Base-by-base conservation (phyloP, 1,284 basidiomycete species). In the Megacollybia platyphylla region DNA sequence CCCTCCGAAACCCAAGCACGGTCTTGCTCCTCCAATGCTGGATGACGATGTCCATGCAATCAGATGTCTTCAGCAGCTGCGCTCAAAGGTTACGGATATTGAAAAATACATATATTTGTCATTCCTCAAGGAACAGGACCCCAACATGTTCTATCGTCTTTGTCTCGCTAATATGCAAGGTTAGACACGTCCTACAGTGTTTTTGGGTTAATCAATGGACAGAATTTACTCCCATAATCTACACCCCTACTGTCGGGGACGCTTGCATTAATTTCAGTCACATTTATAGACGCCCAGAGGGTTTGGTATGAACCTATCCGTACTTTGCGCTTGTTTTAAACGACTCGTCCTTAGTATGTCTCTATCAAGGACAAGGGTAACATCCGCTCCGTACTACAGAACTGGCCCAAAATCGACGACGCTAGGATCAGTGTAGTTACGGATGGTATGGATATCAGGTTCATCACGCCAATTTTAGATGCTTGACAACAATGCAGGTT, bases 71-170 rank as follows among this genome's bases (percentile, higher is more conserved):
- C 62, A 61, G 13, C 87, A 90, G 57, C 63, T 90, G 10, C 75
- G 78, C 38, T 78, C 78, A 36, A 89, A 89, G 60, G 72, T 78
- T 57, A 77, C 74, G 52, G 54, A 58, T 42, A 75, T 89, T 45
- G 85, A 87, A 55, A 86, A 88, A 64, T 82, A 91, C 61, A 87
- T 90, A 52, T 88, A 78, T 57, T 74, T 91, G 26, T 71, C 74
- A 9, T 73, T 76, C 45, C 69, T 91, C 45, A 86, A 87, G 58
- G 67, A 79, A 53, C 67, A 76, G 40, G 81, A 90, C 54, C 73
- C 73, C 8, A 60, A 71, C 45, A 75, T 81, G 59, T 91, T 90
- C 61, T 91, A 87, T 61, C 71, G 70, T 42, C 59, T 86, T 7
- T 81, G 76, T 57, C 53, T 85, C 36, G 60, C 4, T 65, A 30